Conservation (phyloP, 2,329 filamentous ascomycete genomes). For the Myriosclerotinia curreyana region DNA sequence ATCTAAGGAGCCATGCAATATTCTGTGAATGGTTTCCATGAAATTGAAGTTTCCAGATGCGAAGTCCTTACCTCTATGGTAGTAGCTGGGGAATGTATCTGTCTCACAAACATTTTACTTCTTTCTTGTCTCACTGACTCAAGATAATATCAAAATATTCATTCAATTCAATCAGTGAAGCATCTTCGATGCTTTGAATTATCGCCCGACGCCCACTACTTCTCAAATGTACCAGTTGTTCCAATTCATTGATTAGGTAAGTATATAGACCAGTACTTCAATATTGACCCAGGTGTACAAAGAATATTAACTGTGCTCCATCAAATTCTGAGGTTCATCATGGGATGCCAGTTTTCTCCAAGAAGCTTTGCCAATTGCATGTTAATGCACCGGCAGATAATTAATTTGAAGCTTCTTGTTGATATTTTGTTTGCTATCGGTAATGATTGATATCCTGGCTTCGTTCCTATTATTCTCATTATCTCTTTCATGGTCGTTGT, state of each 20-base stretch:
- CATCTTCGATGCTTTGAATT: neutral
- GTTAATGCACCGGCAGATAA: neutral
- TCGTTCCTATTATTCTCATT: neutral
- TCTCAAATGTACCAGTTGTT: neutral
- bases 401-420: neutral
- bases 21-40: neutral
- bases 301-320: neutral
- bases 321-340: no score
- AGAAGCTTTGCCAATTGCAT: neutral
- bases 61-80: neutral
- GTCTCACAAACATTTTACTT: neutral
- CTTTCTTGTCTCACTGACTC: neutral
- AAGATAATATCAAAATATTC: neutral
- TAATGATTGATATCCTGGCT: neutral
- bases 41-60: neutral
- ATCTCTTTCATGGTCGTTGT: neutral
- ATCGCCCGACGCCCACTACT: no score
- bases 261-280: neutral
- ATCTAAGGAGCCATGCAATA: neutral
- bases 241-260: neutral
- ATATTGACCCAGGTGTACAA: neutral
- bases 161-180: neutral
- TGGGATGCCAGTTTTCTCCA: neutral
- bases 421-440: neutral
- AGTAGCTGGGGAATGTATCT: neutral